Conservation (phyloP, 805 yeast species). For the Dipodascus geniculatus region DNA sequence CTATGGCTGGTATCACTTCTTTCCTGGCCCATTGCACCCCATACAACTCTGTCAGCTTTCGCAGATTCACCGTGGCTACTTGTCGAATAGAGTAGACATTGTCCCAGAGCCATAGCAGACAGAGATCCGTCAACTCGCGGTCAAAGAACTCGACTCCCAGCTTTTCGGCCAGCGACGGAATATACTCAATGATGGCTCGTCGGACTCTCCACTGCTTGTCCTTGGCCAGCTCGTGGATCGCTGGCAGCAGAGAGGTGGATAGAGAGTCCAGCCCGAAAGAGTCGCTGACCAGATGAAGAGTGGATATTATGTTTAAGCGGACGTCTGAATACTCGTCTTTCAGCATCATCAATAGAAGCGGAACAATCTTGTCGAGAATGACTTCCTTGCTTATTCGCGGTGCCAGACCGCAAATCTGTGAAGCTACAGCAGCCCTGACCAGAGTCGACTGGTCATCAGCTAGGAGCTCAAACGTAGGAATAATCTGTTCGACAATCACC, state of each 20-base stretch:
- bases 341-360: conserved; percentile 82
- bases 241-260: conserved; percentile 83
- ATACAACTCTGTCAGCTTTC: conserved; percentile 69
- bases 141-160: conserved; percentile 89
- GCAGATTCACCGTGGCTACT: conserved; percentile 82
- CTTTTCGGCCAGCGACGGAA: conserved; percentile 89
- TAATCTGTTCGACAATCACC: conserved; percentile 51
- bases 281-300: conserved; percentile 81
- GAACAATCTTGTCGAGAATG: conserved; percentile 72
- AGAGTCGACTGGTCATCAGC: conserved; percentile 86
- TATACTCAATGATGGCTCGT: conserved; percentile 91
- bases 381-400: conserved; percentile 75
- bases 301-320: conserved; percentile 84
- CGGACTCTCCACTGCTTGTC: conserved; percentile 98
- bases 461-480: conserved; percentile 74
- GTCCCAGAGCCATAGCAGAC: conserved; percentile 98
- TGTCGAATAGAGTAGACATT: conserved; percentile 92
- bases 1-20: conserved; percentile 68
- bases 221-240: conserved; percentile 89
- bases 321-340: conserved; percentile 97
- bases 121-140: conserved; percentile 77
- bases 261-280: conserved; percentile 85
- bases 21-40: conserved; percentile 89
- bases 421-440: conserved; percentile 86
- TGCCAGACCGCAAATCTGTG: conserved; percentile 75